These are phyloP conservation scores for Fusarium sp. DNA, from an alignment of 2,329 filamentous ascomycete genomes.

Conservation along the genomic window DNA sequence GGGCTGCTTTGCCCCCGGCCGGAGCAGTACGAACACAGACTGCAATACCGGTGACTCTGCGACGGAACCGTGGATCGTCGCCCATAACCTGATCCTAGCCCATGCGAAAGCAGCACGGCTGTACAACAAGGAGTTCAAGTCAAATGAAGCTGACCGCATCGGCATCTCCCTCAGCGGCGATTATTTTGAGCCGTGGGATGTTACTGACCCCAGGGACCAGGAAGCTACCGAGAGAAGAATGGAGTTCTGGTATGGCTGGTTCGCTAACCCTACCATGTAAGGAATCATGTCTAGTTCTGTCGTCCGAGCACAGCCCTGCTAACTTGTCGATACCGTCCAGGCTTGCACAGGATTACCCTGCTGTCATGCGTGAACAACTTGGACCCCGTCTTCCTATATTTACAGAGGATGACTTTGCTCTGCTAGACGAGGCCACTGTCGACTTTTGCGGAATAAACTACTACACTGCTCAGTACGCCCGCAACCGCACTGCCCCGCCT, in stretches of 20 bases:
- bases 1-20: constrained; percentile 47
- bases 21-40: constrained; percentile 39
- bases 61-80: constrained; percentile 49
- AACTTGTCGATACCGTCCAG: constrained; percentile 24
- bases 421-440: constrained; percentile 36
- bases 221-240: constrained; percentile 48
- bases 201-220: constrained; percentile 33
- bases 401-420: constrained; percentile 38
- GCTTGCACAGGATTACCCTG: constrained; percentile 42
- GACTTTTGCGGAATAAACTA: constrained; percentile 30
- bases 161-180: constrained; percentile 50
- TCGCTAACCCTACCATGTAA: constrained; percentile 50
- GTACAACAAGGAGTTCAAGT: constrained; percentile 47
- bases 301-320: neutral
- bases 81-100: constrained; percentile 48
- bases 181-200: constrained; percentile 50
- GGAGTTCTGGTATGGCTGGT: constrained; percentile 52
- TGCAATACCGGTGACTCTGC: constrained; percentile 44
- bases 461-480: constrained; percentile 22
- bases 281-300: neutral
- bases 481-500: neutral
- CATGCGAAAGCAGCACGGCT: constrained; percentile 46
- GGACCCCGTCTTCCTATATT: constrained; percentile 45
- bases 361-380: constrained; percentile 48
- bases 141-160: constrained; percentile 44